phyloP scores from a whole-genome alignment of 2,329 filamentous ascomycete genomes.

The Drechslera avenae region DNA sequence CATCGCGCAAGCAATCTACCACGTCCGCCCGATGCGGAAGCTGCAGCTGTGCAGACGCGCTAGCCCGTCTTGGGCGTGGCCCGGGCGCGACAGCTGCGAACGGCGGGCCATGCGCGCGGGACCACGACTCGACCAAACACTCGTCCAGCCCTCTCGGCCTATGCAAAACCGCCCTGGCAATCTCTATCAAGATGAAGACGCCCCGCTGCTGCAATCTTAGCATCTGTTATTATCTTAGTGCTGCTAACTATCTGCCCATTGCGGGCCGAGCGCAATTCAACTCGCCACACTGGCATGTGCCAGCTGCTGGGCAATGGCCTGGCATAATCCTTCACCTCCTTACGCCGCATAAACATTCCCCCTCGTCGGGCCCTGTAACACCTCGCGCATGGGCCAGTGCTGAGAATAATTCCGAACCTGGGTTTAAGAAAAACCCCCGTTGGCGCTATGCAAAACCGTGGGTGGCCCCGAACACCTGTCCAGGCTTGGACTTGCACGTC shows the following conservation, averaged over 20 bases:
- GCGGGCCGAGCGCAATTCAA: slow-evolving; percentile 1
- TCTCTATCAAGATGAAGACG: slow-evolving; percentile 5
- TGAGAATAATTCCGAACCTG: no score
- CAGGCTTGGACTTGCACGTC: no score
- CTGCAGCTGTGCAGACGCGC: neutral
- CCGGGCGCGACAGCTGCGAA: slow-evolving; percentile 7
- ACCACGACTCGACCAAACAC: slow-evolving; percentile 4
- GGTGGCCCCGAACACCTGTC: no score
- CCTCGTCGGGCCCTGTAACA: no score
- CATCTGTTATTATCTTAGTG: neutral
- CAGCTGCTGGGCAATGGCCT: neutral
- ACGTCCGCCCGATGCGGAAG: neutral
- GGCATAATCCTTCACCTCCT: neutral
- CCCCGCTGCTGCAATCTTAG: slow-evolving; percentile 11
- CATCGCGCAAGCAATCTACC: slow-evolving; percentile 14
- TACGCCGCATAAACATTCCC: neutral
- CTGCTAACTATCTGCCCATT: neutral
- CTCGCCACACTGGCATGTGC: slow-evolving; percentile 3
- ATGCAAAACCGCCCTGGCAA: neutral
- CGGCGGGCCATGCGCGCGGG: slow-evolving; percentile 10
- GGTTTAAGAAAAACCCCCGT: no score
- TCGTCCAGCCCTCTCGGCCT: slow-evolving; percentile 6
- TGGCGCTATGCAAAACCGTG: no score
- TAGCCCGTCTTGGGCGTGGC: neutral
- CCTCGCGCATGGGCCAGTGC: no score